These are phyloP conservation scores for Lodderomyces metapsilosis DNA, from an alignment of 1,139 yeast genomes.

Conservation along the genomic window DNA sequence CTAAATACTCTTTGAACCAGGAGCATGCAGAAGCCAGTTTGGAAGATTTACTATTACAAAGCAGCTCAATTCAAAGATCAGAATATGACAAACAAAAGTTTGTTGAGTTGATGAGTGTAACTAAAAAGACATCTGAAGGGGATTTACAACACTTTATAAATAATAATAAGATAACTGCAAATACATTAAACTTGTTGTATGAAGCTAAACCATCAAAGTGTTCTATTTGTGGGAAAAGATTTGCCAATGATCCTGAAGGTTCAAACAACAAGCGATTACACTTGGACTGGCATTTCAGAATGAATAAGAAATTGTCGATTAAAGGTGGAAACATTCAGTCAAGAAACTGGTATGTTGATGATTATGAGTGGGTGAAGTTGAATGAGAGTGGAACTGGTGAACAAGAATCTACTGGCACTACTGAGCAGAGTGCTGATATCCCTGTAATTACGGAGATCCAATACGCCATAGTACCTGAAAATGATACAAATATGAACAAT, in stretches of 20 bases:
- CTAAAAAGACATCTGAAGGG: constrained; percentile 17
- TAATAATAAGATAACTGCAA: constrained; percentile 28
- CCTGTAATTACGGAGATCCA: constrained; percentile 22
- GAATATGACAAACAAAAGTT: constrained; percentile 32
- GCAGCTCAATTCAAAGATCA: constrained; percentile 23
- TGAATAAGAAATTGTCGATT: constrained; percentile 68
- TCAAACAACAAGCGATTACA: constrained; percentile 55
- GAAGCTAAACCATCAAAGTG: constrained; percentile 75
- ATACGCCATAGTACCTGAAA: constrained; percentile 70
- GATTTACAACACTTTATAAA: constrained; percentile 40
- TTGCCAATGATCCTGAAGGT: constrained; percentile 62
- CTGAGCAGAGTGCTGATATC: constrained; percentile 8
- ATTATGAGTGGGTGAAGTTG: constrained; percentile 71
- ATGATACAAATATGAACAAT: constrained; percentile 63
- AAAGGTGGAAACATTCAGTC: constrained; percentile 52
- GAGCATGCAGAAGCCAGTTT: constrained; percentile 26
- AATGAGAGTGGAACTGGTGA: constrained; percentile 48
- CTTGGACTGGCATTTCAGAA: constrained; percentile 95
- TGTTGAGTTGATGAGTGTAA: constrained; percentile 28
- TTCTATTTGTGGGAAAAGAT: constrained; percentile 86
- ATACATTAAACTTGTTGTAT: constrained; percentile 44
- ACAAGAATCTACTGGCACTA: constrained; percentile 18
- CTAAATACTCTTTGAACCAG: constrained; percentile 23
- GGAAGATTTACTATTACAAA: constrained; percentile 31
- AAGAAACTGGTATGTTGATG: constrained; percentile 80